Conservation (phyloP, 306 rosid species). For the Sesbania bispinosa region DNA sequence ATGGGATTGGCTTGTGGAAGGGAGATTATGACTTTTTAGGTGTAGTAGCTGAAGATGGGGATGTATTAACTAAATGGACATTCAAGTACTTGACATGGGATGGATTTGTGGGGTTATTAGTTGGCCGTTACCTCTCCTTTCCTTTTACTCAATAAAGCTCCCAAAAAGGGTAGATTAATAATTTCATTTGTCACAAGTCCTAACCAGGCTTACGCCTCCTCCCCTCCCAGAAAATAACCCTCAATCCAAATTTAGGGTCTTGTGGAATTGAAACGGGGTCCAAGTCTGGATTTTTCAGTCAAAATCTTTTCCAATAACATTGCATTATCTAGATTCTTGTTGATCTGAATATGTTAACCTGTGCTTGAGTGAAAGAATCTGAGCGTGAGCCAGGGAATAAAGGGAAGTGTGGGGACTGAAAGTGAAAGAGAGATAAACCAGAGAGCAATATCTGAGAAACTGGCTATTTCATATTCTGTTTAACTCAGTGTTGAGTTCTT, state of each 20-base stretch:
- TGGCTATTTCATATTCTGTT: background rate
- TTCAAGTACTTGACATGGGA: background rate
- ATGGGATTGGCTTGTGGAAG: conserved; percentile 10
- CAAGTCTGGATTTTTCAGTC: background rate
- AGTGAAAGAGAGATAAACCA: background rate
- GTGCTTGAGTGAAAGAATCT: background rate
- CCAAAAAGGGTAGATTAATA: background rate
- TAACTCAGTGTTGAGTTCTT: background rate
- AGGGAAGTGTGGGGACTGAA: background rate
- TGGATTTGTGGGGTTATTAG: background rate
- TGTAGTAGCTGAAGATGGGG: conserved; percentile 9
- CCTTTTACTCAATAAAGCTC: background rate
- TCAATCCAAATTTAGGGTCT: background rate
- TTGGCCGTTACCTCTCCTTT: background rate
- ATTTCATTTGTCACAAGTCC: background rate
- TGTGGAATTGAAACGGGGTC: conserved; percentile 3
- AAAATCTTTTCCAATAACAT: background rate
- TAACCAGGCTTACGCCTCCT: background rate
- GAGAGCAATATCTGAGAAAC: background rate
- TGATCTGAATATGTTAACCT: background rate
- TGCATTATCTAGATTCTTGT: background rate
- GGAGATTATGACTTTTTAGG: background rate
- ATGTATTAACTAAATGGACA: background rate
- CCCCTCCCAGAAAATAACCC: background rate
- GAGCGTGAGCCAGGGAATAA: background rate